Percentiles rank a stretch among this genome's conserved stretches.
These are phyloP conservation scores for Cicer yamashitae DNA, from an alignment of 306 rosid genomes.

Conservation along the genomic window DNA sequence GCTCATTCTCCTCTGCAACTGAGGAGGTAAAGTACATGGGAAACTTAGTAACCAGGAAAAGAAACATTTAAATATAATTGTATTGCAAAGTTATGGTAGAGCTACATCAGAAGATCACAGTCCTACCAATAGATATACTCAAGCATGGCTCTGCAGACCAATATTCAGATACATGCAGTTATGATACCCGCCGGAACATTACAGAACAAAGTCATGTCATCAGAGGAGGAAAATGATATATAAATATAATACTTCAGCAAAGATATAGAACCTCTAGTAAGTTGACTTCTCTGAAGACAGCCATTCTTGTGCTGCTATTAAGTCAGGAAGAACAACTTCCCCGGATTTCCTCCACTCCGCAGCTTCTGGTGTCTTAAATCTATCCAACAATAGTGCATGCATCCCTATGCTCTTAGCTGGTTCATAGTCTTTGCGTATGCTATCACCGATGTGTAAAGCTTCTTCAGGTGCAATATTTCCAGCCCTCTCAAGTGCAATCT, in stretches of 20 bases:
- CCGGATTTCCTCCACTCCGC: slow-evolving; percentile 81
- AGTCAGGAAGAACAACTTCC: slow-evolving; percentile 76
- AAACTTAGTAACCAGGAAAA: slow-evolving; percentile 23
- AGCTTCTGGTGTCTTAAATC: slow-evolving; percentile 90
- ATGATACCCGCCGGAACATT: not conserved
- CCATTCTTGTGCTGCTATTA: slow-evolving; percentile 66
- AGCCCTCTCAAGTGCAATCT: slow-evolving; percentile 83
- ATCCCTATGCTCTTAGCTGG: slow-evolving; percentile 92
- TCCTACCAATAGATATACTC: slow-evolving; percentile 21
- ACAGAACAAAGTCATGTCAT: not conserved
- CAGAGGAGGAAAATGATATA: not conserved
- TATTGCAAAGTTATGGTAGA: slow-evolving; percentile 5
- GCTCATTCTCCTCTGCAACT: not conserved
- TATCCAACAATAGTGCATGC: slow-evolving; percentile 84
- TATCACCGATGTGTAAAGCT: slow-evolving; percentile 86
- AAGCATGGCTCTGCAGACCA: slow-evolving; percentile 25
- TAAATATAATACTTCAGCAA: slow-evolving; percentile 34
- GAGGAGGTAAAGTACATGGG: not conserved
- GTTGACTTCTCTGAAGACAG: slow-evolving; percentile 62
- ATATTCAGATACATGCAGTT: slow-evolving; percentile 34
- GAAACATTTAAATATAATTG: slow-evolving; percentile 4
- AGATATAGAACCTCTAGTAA: slow-evolving; percentile 34
- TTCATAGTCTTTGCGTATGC: slow-evolving; percentile 85
- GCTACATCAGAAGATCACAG: slow-evolving; percentile 38
- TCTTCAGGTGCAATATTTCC: slow-evolving; percentile 75